A percentile compares a stretch with the other conserved stretches of the same genome.
Conservation (phyloP, 2,329 filamentous ascomycete species). For the Phyllosticta citribraziliensis region DNA sequence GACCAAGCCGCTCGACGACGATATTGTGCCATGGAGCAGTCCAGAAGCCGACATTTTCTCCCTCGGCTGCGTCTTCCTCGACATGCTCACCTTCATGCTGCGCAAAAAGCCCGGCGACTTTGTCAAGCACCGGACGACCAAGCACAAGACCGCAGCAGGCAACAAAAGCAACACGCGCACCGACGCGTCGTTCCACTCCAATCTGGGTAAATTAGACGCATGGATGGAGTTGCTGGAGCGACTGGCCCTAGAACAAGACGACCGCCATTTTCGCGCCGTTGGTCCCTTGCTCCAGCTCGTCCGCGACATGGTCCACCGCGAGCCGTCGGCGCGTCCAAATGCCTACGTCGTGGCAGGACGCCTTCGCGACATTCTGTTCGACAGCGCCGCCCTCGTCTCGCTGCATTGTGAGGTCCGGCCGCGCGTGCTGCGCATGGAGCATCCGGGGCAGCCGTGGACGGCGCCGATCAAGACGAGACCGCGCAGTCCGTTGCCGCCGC, state of each 20-base stretch:
- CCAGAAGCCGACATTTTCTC: slow-evolving; percentile 59
- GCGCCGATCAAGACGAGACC: neutral
- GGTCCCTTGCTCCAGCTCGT: slow-evolving; percentile 33
- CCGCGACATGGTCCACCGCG: slow-evolving; percentile 32
- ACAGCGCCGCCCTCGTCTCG: slow-evolving; percentile 22
- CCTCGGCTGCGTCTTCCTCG: slow-evolving; percentile 61
- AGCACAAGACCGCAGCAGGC: slow-evolving; percentile 43
- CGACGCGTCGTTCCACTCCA: slow-evolving; percentile 64
- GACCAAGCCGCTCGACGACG: slow-evolving; percentile 18
- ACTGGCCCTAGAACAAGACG: slow-evolving; percentile 38
- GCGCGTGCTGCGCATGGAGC: neutral
- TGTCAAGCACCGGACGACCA: slow-evolving; percentile 54
- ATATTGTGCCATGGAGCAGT: slow-evolving; percentile 23
- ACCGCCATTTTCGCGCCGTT: slow-evolving; percentile 30
- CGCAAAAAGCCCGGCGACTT: slow-evolving; percentile 60
- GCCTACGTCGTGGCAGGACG: slow-evolving; percentile 33
- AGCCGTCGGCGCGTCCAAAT: slow-evolving; percentile 31
- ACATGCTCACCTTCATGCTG: slow-evolving; percentile 59
- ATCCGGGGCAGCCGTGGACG: neutral
- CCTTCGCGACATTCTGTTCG: slow-evolving; percentile 22
- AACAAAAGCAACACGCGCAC: slow-evolving; percentile 47
- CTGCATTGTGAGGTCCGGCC: slow-evolving; percentile 21
- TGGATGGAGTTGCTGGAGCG: slow-evolving; percentile 57
- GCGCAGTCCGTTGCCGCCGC: neutral
- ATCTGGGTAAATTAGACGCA: slow-evolving; percentile 55